These are phyloP conservation scores for Fusarium bulbicola DNA, from an alignment of 2,329 filamentous ascomycete species.

Conservation along the genomic window DNA sequence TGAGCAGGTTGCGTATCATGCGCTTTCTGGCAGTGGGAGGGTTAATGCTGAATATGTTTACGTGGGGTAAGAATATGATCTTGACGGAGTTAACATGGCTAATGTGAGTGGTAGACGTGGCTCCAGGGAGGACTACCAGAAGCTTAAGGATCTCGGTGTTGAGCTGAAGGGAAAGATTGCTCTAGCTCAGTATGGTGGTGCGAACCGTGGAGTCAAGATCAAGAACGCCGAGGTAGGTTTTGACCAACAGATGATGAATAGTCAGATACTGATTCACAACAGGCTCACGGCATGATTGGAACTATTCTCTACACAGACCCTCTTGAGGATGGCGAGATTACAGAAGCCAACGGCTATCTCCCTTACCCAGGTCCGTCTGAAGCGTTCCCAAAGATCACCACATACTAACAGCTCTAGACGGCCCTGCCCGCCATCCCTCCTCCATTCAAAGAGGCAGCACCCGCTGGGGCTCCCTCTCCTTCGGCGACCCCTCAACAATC, in stretches of 20 bases:
- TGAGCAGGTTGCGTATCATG: conserved; percentile 21
- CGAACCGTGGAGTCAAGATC: conserved; percentile 30
- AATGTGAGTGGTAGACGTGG: background rate
- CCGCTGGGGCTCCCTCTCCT: conserved; percentile 30
- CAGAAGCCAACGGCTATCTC: conserved; percentile 19
- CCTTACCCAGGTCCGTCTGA: conserved; percentile 15
- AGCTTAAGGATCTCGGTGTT: conserved; percentile 18
- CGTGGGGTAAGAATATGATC: background rate
- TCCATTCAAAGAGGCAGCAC: conserved; percentile 32
- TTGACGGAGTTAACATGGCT: fast-evolving
- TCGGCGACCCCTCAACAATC: conserved; percentile 32
- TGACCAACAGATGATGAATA: fast-evolving
- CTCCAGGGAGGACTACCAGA: conserved; percentile 10
- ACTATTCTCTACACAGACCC: conserved; percentile 23
- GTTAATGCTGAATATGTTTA: conserved; percentile 26
- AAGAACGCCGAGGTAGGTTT: conserved; percentile 24
- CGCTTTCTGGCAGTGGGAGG: conserved; percentile 1
- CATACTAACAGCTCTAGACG: background rate
- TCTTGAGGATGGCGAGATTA: conserved; percentile 23
- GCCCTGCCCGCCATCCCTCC: conserved; percentile 29
- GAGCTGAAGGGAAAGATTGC: conserved; percentile 22
- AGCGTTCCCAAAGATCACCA: fast-evolving
- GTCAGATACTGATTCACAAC: fast-evolving
- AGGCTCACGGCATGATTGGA: conserved; percentile 27
- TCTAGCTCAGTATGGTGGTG: conserved; percentile 6